Evolutionary conservation across 192 early-diverging fungal genomes (phyloP).

Genomic region (Helicostylum pulchrum): DNA sequence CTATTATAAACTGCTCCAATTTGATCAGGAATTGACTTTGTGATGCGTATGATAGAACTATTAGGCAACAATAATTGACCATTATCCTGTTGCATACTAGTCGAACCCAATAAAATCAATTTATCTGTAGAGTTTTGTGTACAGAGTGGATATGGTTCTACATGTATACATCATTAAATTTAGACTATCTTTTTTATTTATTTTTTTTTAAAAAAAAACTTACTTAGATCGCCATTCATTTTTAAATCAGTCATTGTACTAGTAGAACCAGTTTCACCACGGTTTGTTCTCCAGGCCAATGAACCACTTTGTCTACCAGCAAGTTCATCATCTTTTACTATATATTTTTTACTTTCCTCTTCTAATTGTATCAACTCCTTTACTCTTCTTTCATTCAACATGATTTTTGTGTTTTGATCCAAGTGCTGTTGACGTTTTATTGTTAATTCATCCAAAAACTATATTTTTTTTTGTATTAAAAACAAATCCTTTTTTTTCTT

Average conservation of each 20-base stretch:
- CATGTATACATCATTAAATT: too few relatives aligned
- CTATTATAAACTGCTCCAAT: constrained; percentile 18
- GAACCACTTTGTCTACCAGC: constrained; percentile 36
- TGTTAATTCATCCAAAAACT: background rate
- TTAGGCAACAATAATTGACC: background rate
- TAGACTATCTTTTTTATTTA: background rate
- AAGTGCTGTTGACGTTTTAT: background rate
- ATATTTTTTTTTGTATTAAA: background rate
- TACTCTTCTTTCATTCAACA: constrained; percentile 1
- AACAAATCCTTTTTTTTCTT: background rate
- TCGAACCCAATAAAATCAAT: background rate
- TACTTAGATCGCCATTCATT: background rate
- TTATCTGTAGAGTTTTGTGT: background rate
- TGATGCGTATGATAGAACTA: constrained; percentile 4
- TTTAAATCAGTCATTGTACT: background rate
- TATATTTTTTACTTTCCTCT: background rate
- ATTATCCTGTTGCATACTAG: background rate
- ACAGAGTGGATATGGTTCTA: constrained; percentile 1
- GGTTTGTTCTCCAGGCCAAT: background rate
- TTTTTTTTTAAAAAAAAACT: background rate
- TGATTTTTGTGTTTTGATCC: background rate
- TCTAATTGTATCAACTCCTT: constrained; percentile 28
- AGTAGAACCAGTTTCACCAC: background rate
- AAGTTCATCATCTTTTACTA: constrained; percentile 15
- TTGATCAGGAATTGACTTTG: constrained; percentile 15